phyloP scores from a whole-genome alignment of 2,329 filamentous ascomycete genomes.

The Chaetomiaceae sp. region DNA sequence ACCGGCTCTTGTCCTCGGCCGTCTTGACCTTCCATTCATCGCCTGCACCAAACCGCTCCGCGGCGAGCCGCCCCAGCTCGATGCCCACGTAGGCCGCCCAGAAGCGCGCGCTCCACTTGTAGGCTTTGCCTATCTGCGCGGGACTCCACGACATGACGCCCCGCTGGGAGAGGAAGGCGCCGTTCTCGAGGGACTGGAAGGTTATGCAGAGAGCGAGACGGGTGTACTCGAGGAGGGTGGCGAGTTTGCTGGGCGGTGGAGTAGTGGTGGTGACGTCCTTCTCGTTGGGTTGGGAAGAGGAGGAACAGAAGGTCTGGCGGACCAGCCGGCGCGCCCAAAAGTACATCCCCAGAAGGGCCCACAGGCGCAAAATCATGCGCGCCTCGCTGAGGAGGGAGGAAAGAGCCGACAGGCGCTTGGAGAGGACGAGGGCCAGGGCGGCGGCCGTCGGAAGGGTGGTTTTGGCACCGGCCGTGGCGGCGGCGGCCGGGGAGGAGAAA shows the following conservation, averaged over 20 bases:
- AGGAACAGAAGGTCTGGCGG: conserved; percentile 27
- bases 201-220: conserved; percentile 64
- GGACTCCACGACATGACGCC: conserved; percentile 60
- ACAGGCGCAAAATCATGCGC: conserved; percentile 69
- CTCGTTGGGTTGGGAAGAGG: conserved; percentile 23
- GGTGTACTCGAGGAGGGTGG: conserved; percentile 53
- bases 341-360: conserved; percentile 71
- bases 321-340: conserved; percentile 57
- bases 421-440: conserved; percentile 44
- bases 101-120: conserved; percentile 69
- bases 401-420: conserved; percentile 54
- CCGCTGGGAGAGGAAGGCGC: conserved; percentile 69
- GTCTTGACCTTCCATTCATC: conserved; percentile 29
- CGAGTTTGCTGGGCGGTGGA: conserved; percentile 37
- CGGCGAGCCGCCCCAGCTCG: conserved; percentile 64
- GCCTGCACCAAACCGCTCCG: conserved; percentile 38
- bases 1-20: conserved; percentile 44
- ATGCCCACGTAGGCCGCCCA: conserved; percentile 76
- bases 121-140: conserved; percentile 56
- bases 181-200: conserved; percentile 82
- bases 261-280: conserved; percentile 30
- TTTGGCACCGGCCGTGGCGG: conserved; percentile 19
- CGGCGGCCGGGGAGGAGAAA: conserved; percentile 35
- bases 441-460: conserved; percentile 31
- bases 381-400: conserved; percentile 65